Conservation (phyloP, 345 rosid species). For the Hirschfeldia incana region DNA sequence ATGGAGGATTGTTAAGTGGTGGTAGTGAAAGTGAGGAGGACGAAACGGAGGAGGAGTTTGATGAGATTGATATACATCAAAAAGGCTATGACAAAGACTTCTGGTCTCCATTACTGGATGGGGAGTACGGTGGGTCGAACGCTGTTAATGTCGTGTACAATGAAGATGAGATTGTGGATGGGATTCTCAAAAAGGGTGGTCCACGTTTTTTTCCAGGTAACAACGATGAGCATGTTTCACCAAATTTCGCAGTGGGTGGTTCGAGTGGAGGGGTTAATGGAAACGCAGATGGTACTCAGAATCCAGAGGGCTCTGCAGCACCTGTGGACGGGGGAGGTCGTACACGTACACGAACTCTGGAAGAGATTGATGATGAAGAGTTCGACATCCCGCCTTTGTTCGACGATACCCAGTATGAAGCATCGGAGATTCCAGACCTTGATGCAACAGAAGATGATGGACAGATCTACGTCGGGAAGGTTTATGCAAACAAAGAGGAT, state of each 20-base stretch:
- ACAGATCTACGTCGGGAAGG: background rate
- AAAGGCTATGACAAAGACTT: background rate
- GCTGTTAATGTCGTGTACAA: background rate
- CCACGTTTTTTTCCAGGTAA: background rate
- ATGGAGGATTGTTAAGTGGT: background rate
- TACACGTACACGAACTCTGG: background rate
- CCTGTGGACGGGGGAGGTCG: too few relatives aligned
- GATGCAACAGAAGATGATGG: background rate
- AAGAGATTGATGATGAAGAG: background rate
- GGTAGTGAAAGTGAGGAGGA: background rate
- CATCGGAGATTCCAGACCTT: background rate
- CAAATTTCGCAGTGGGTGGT: background rate
- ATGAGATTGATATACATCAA: background rate
- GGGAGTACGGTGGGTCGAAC: background rate
- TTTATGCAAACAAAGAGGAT: background rate
- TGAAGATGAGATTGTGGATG: background rate
- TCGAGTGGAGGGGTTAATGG: background rate
- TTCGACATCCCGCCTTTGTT: background rate
- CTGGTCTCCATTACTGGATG: background rate
- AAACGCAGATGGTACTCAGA: too few relatives aligned
- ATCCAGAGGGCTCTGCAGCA: too few relatives aligned
- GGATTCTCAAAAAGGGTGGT: background rate
- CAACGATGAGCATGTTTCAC: too few relatives aligned
- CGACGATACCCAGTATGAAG: too few relatives aligned
- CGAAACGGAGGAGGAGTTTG: background rate